Percentiles rank a stretch among this genome's conserved stretches.
Evolutionary conservation across 441 rosid species (phyloP).

Genomic region (Erysimum cheiri): DNA sequence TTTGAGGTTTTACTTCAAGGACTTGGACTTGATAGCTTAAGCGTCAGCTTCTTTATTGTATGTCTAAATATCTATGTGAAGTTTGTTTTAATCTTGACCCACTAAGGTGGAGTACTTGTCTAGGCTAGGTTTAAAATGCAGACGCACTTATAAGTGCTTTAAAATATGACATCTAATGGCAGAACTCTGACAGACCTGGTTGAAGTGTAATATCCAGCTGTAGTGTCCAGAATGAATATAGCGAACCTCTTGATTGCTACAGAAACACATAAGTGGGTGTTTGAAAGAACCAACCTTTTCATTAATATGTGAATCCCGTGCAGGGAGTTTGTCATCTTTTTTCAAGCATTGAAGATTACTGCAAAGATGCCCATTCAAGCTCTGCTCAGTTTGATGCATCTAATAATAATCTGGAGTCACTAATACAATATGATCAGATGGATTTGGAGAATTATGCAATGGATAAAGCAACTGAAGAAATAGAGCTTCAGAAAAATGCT

Average conservation of each 20-base stretch:
- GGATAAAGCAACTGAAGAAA: conserved; percentile 73
- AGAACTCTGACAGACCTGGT: conserved; percentile 12
- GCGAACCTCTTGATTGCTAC: conserved; percentile 10
- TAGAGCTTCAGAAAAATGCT: conserved; percentile 71
- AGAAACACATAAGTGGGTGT: conserved; percentile 29
- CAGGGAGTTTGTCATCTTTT: conserved; percentile 94
- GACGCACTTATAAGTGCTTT: neutral
- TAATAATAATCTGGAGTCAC: conserved; percentile 56
- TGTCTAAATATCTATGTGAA: neutral
- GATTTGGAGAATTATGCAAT: conserved; percentile 79
- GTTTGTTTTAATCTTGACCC: conserved; percentile 5
- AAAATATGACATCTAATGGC: neutral
- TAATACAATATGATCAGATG: conserved; percentile 81
- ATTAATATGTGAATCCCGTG: conserved; percentile 37
- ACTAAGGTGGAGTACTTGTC: conserved; percentile 11
- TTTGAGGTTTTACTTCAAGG: conserved; percentile 17
- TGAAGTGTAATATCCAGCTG: conserved; percentile 19
- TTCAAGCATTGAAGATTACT: conserved; percentile 70
- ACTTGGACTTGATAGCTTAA: conserved; percentile 2
- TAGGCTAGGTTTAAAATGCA: neutral
- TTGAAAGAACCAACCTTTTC: conserved; percentile 11
- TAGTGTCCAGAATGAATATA: conserved; percentile 13
- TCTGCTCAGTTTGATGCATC: conserved; percentile 61
- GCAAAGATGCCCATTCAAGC: conserved; percentile 71
- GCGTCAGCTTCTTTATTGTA: neutral